Evolutionary conservation across 805 yeast species (phyloP), one percentile per base, ranked within the genome.

Genomic region (Kurtzmaniella cleridarum): DNA sequence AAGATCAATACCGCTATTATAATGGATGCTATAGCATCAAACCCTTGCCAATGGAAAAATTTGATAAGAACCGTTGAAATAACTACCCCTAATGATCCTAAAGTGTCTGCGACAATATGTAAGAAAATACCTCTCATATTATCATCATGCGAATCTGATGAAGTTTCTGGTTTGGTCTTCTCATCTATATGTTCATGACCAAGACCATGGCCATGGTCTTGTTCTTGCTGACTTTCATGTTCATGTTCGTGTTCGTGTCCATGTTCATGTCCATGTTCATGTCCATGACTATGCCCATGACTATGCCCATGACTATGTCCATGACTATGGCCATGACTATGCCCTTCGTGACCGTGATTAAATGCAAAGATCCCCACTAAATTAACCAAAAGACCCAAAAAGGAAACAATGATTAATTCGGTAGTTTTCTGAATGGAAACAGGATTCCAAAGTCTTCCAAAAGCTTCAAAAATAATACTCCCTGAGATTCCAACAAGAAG

Each of bases 31-130:
- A 93, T 61, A 1, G 99, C 97, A 55, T 93, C 99, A 54, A 91
- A 83, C 1, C 95, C 82, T 39, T 79, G 75, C 78, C 85, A 76
- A 13, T 48, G 43, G 57, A 84, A 81, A 27, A 79, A 51, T 42
- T 81, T 78, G 7, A 91, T 84, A 30, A 93, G 62, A 4, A 88
- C 39, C 0, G 98, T 91, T 0, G 97, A 89, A 1, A 88, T 60
- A n/a, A 93, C 90, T 13, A 95, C 99, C 5, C 98, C 98, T 0
- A 90, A 95, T 0, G 98, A 91, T 0, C 99, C 99, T 30, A 93
- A 66, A 0, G 98, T 90, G 53, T 93, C 99, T 0, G 99, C 99
- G 33, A 93, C 57, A 24, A 93, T 85, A 51, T 93, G 99, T 33
- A 93, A 66, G 53, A 93, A 93, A 4, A 93, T 87, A 11, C 99